These are phyloP conservation scores for Durio zibethinus DNA, from an alignment of 345 rosid species.

Conservation along the genomic window DNA sequence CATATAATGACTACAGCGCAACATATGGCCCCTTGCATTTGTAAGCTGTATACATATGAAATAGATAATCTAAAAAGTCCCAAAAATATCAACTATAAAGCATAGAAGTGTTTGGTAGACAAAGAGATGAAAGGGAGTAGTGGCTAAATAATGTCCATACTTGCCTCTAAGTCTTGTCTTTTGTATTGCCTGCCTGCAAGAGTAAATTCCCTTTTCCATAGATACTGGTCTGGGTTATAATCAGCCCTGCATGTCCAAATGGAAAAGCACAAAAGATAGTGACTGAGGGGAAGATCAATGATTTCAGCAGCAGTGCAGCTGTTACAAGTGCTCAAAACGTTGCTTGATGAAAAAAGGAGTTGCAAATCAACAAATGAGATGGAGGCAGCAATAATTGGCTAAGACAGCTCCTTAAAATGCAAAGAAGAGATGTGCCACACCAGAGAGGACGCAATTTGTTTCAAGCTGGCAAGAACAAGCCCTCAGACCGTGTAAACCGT, in stretches of 20 bases:
- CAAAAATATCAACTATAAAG: not conserved
- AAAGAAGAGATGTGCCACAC: not conserved
- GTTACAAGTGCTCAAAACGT: not conserved
- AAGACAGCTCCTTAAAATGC: not conserved
- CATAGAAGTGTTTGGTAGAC: not conserved
- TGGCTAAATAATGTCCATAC: slow-evolving; percentile 40
- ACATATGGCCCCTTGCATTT: slow-evolving; percentile 68
- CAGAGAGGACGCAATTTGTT: not conserved
- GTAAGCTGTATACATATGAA: slow-evolving; percentile 59
- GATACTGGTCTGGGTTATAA: slow-evolving; percentile 82
- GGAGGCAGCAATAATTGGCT: not conserved
- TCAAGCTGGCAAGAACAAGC: not conserved
- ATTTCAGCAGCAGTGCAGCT: slow-evolving; percentile 1
- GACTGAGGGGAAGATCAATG: not conserved
- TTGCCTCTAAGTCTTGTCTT: slow-evolving; percentile 96
- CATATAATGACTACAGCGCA: slow-evolving; percentile 86
- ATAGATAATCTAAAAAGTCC: slow-evolving; percentile 5
- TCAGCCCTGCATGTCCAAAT: slow-evolving; percentile 63
- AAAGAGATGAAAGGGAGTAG: not conserved
- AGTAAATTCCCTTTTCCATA: slow-evolving; percentile 86
- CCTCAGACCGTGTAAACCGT: not conserved
- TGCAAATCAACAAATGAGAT: not conserved
- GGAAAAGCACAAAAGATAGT: slow-evolving; percentile 3
- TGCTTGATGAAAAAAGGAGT: not conserved
- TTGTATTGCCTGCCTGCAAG: slow-evolving; percentile 72